Evolutionary conservation across 495 filamentous ascomycete species (phyloP), one percentile per base, ranked within the genome.

Genomic region (Daldinia vernicosa): DNA sequence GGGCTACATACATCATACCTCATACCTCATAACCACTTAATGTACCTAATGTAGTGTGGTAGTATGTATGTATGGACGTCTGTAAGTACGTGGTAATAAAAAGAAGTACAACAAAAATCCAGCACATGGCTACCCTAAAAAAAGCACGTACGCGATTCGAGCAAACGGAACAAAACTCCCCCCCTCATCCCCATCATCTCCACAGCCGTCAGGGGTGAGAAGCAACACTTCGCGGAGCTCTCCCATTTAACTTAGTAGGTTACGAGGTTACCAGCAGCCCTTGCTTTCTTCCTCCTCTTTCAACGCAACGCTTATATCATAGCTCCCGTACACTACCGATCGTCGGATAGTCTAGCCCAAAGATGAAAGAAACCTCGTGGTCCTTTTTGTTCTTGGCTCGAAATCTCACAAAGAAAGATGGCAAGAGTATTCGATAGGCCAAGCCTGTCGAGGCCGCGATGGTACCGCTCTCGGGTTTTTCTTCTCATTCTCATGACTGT

Each of bases 261-360:
- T 53, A 30, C 50, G 2, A 8, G 47, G 9, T 12, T 51, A 33
- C 60, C 22, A 22, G 8, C 5, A 35, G 32, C 67, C 66, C 67
- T 65, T 70, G 55, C 67, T 35, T 69, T 47, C 17, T 0, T 47
- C 47, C 57, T 69, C 60, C 45, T 62, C 26, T 55, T 52, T 15
- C 14, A 24, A 67, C 56, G 59, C 52, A 69, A 69, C 66, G 9
- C 51, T 57, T 56, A 58, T 55, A 63, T 63, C 66, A 69, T 63
- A 60, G 57, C 57, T 61, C 33, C 47, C 54, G 52, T 56, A 56
- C 27, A 24, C 60, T 35, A 35, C 52, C 35, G 68, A 66, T 66
- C 50, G 19, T 37, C 66, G 53, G 45, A 45, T 63, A 28, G 33
- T 33, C 43, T 45, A 32, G 63, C 39, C 26, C 35, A 17, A 45